A percentile compares a stretch with the other conserved stretches of the same genome.
These are phyloP conservation scores for Isabelozyma heimii DNA, from an alignment of 805 yeast species.

Conservation along the genomic window DNA sequence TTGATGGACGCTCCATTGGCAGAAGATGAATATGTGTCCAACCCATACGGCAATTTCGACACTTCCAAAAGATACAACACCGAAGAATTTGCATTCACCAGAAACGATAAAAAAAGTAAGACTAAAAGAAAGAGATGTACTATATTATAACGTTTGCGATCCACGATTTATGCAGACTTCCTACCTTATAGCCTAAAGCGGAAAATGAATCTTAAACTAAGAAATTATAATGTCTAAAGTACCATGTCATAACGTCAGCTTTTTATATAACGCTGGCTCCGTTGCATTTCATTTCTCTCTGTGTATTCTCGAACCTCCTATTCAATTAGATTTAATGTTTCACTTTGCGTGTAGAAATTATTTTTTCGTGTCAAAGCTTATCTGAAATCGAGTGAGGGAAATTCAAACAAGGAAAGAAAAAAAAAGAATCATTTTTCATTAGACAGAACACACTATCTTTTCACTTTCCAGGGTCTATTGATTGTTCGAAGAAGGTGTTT, in stretches of 20 bases:
- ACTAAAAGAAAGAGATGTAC: constrained; percentile 25
- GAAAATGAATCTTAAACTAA: no score
- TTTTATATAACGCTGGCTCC: no score
- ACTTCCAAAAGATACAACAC: constrained; percentile 25
- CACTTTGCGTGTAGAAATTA: no score
- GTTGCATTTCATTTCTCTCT: not conserved
- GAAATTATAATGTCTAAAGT: no score
- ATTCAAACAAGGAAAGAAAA: not conserved
- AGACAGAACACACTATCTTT: no score
- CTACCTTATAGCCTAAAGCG: no score
- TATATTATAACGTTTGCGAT: constrained; percentile 20
- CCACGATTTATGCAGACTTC: no score
- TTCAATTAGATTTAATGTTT: not conserved
- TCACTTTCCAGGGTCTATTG: no score
- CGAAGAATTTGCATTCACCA: constrained; percentile 42
- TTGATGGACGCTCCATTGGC: constrained; percentile 39
- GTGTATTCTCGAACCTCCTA: not conserved
- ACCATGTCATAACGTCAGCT: no score
- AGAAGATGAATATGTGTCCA: constrained; percentile 32
- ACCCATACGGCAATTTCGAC: constrained; percentile 33
- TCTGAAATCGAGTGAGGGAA: not conserved
- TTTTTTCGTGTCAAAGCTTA: not conserved
- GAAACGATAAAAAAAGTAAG: constrained; percentile 26
- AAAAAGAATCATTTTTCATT: not conserved
- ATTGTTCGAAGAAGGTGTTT: no score